Evolutionary conservation across 208 protist species (phyloP), one percentile per base, ranked within the genome.

Genomic region (Trypanosoma congolense): DNA sequence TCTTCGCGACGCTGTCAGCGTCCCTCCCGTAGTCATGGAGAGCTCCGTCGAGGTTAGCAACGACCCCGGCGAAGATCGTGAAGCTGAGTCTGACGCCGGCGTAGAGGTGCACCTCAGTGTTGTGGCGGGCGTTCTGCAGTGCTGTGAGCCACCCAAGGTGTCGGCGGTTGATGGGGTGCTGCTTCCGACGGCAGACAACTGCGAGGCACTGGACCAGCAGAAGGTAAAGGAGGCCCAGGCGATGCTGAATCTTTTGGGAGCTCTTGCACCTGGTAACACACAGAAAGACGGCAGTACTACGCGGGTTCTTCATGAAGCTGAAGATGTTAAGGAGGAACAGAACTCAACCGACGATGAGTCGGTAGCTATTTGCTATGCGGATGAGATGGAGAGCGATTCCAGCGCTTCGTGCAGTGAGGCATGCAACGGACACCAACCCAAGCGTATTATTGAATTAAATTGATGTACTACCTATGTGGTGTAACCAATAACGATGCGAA

Each of bases 41-140:
- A 45, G 64, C 1, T 41, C 12, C 33, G 12, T 6, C 12, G 33
- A 38, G 33, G 33, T 30, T 9, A 33, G 24, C 2, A n/a, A 28
- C 10, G 51, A 28, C 31, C 6, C 25, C 19, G 45, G 28, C 5
- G 28, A 28, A 6, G 16, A 40, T 55, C 4, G 2, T 28, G 24
- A 35, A 0, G 45, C 31, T 35, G 40, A 60, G 0, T 4, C 45
- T 3, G 24, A 6, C 3, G 30, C 1, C 19, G 24, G 38, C 21
- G 53, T 60, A 12, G 61, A 75, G 42, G 70, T 92, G 40, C 71
- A 91, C 48, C 74, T 95, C 14, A 87, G 59, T 47, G 77, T 95
- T 9, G 84, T 95, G 2, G 84, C 88, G 0, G 88, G 88, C 8
- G 88, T 95, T 38, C 53, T 95, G 5, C 79, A 94, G 64, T 65